Conservation (phyloP, 768 basidiomycete species). For the Russula sp. region DNA sequence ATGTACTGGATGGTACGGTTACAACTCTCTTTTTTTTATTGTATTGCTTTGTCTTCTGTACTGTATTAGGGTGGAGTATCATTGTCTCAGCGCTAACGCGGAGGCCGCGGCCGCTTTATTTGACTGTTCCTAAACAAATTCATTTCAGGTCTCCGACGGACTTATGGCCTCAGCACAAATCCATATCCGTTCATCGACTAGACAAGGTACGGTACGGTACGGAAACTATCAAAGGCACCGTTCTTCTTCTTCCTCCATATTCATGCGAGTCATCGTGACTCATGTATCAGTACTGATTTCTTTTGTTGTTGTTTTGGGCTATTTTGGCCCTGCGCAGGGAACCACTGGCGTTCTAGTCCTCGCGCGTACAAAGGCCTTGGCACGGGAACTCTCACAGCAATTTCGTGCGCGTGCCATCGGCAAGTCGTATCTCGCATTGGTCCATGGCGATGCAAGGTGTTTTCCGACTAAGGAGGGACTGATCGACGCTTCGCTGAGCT, state of each 20-base stretch:
- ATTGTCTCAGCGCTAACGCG: background rate
- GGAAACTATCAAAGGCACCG: background rate
- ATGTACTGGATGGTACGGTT: constrained; percentile 15
- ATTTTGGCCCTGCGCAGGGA: constrained; percentile 8
- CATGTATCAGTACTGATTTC: background rate
- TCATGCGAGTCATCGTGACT: background rate
- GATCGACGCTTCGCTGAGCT: constrained; percentile 10
- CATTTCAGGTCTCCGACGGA: constrained; percentile 16
- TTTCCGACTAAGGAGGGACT: constrained; percentile 13
- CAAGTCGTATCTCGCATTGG: constrained; percentile 29
- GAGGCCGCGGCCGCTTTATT: background rate
- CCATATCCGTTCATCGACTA: constrained; percentile 31
- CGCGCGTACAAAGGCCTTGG: constrained; percentile 22
- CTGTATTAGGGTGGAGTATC: background rate
- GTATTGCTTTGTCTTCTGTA: background rate
- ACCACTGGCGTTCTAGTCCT: constrained; percentile 28
- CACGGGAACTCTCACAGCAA: constrained; percentile 27
- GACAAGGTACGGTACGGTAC: constrained; percentile 26
- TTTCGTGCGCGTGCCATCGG: constrained; percentile 22
- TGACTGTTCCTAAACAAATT: too few species aligned
- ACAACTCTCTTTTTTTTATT: background rate
- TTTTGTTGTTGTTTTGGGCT: background rate
- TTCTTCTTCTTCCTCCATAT: background rate
- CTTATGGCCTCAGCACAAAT: background rate
- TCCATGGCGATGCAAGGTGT: constrained; percentile 4